Evolutionary conservation across 441 rosid genomes (phyloP), one percentile per base, ranked within the genome.

Genomic region (Heliophila coronopifolia): DNA sequence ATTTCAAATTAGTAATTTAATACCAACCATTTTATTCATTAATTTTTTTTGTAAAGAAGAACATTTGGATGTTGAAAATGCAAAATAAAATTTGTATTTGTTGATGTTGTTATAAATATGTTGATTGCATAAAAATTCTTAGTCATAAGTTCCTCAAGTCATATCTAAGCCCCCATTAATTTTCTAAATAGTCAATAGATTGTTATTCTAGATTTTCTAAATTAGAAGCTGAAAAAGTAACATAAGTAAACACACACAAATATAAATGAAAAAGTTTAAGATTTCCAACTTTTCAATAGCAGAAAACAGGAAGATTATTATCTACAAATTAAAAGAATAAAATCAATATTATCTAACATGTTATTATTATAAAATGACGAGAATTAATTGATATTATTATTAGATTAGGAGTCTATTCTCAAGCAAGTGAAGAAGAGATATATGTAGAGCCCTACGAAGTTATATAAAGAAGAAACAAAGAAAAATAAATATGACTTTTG

Each of bases 11-110:
- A 50, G 12, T 54, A 48, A 22, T 27, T 48, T 54, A 32, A 48
- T 43, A 41, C 53, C 59, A 64, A 64, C 50, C 53, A 57, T 49
- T 64, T 57, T 50, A 57, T 64, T 64, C 46, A 3, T 64, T 56
- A 1, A 7, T 34, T 35, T 55, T n/a, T 34, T 17, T 1, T n/a
- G n/a, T n/a, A n/a, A n/a, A 5, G 13, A 38, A 54, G 16, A 22
- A 19, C 31, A 24, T 38, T 27, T 34, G 52, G 39, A 57, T 43
- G 63, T 56, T 56, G 54, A 49, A 49, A 19, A 40, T 23, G 5
- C 32, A 6, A 32, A 31, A 12, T 23, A 9, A 13, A 22, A 17
- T 34, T 45, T 47, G 35, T 39, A 32, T 54, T 23, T 20, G 24
- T 32, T 40, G 8, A 24, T 18, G 18, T 32, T 55, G 1, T 33